Percentiles rank a stretch among this genome's conserved stretches.
Evolutionary conservation across 495 filamentous ascomycete genomes (phyloP).

Genomic region (Aspergillus heteromorphus): DNA sequence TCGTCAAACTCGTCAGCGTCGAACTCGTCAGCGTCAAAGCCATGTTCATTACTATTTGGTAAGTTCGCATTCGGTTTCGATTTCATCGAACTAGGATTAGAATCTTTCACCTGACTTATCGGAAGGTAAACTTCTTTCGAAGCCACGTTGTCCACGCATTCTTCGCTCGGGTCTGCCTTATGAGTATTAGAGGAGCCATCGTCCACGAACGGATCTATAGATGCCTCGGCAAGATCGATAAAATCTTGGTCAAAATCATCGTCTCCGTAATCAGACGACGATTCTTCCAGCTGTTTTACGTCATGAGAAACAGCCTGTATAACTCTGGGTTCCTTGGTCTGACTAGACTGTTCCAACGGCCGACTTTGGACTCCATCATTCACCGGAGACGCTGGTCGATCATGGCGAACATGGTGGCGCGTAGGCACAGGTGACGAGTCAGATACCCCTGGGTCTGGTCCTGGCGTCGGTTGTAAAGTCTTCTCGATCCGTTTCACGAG

Average conservation of each 20-base stretch:
- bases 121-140: neutral
- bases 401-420: constrained; percentile 27
- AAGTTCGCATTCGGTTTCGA: constrained; percentile 31
- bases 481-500: constrained; percentile 66
- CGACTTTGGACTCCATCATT: constrained; percentile 21
- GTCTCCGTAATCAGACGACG: constrained; percentile 56
- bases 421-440: constrained; percentile 54
- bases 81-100: neutral
- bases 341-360: neutral
- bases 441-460: constrained; percentile 30
- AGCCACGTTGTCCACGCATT: neutral
- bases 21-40: constrained; percentile 46
- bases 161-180: neutral
- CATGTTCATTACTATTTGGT: constrained; percentile 42
- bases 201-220: constrained; percentile 30
- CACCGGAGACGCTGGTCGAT: constrained; percentile 44
- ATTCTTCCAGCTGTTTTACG: constrained; percentile 20
- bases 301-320: constrained; percentile 7
- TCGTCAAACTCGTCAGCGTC: constrained; percentile 60
- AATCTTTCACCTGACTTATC: no score
- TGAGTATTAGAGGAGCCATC: neutral
- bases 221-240: constrained; percentile 43
- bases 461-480: constrained; percentile 42
- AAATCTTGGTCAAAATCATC: constrained; percentile 54
- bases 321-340: constrained; percentile 4